Evolutionary conservation across 345 rosid genomes (phyloP), one percentile per base, ranked within the genome.

Genomic region (Fremontodendron californicum): DNA sequence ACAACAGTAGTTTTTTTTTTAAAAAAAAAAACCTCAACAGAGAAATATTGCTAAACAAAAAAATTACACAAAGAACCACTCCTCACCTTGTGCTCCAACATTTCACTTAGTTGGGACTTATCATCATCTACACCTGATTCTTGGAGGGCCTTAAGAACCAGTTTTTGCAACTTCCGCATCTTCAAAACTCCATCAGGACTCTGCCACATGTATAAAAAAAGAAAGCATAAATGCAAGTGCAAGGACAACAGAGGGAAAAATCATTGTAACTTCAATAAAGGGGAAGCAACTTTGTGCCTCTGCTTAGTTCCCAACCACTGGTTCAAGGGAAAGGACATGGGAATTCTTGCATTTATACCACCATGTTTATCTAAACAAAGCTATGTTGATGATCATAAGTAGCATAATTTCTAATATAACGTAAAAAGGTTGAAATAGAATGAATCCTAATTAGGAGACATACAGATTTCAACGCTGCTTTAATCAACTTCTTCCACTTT

Each of bases 401-500:
- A 60, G 12, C 35, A 52, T 9, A 29, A 25, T 11, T 23, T 23
- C 25, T 43, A 12, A 9, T 18, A 80, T 31, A 64, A 1, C 40
- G 42, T 40, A 57, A 67, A 42, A 71, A n/a, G 25, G 64, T 9
- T 42, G 31, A 70, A 57, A 74, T 18, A 37, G 13, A 75, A 75
- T 54, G 51, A 27, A 42, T 18, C 11, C 66, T 29, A 31, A 27
- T 29, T 19, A 35, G 11, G 68, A 79, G 74, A 80, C 90, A 31
- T 89, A 90, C 98, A 8, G 91, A 82, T 83, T 80, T 90, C 87
- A 92, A 79, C 55, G 93, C 84, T 18, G 91, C 79, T 39, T 80
- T 85, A 74, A 94, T 85, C 89, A 91, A 73, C 87, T 89, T 92
- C 85, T 88, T 91, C 96, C 97, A 92, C 74, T 89, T 90, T 72